Conservation (phyloP, 805 yeast genomes). For the Kregervanrija pseudodelftensis region DNA sequence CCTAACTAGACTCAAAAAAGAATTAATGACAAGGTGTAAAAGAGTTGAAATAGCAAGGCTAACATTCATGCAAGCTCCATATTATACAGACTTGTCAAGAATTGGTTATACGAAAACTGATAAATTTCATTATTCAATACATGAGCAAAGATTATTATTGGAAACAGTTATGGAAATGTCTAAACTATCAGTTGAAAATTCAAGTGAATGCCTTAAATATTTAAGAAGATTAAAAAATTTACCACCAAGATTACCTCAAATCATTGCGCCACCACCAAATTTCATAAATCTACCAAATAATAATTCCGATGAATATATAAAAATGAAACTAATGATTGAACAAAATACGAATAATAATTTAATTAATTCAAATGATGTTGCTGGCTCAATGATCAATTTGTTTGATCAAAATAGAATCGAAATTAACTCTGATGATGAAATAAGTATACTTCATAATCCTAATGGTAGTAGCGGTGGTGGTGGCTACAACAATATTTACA, state of each 20-base stretch:
- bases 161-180: slow-evolving; percentile 7
- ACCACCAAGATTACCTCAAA: slow-evolving; percentile 2
- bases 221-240: slow-evolving; percentile 4
- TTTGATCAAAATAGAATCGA: neutral
- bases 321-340: neutral
- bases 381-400: too few relatives aligned
- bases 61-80: too few relatives aligned
- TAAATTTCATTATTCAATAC: too few relatives aligned
- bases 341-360: too few relatives aligned
- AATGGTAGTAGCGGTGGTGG: neutral
- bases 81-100: too few relatives aligned
- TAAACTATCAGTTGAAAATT: slow-evolving; percentile 3
- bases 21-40: too few relatives aligned
- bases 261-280: neutral
- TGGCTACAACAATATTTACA: slow-evolving; percentile 3
- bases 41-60: too few relatives aligned
- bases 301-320: slow-evolving; percentile 6
- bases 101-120: too few relatives aligned
- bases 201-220: neutral
- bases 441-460: neutral
- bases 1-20: too few relatives aligned
- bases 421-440: neutral
- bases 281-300: neutral
- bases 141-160: slow-evolving; percentile 5
- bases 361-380: too few relatives aligned